Evolutionary conservation across 129 eudicot species (phyloP), one percentile per base, ranked within the genome.

Genomic region (Rutidosis leptorrhynchoides): DNA sequence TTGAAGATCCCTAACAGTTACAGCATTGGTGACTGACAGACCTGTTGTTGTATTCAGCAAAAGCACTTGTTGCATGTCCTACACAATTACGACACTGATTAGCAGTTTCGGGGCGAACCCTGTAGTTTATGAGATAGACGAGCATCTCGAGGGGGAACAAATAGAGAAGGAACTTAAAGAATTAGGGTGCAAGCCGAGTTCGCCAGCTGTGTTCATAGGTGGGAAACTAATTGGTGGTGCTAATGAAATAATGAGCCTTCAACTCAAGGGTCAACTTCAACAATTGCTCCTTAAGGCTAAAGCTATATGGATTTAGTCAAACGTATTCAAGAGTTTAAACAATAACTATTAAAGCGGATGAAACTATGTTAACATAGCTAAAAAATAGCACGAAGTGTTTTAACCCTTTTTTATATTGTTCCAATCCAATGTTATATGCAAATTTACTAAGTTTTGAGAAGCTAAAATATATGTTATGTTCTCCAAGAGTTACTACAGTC

Each of bases 181-280:
- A 32, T 61, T 85, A 27, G 87, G 90, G 59, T 56, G 72, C 68
- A 76, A 78, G 74, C 90, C 90, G 30, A 79, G 84, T 59, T 80
- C 79, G 3, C 96, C 96, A 58, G 93, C 85, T 35, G 92, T 89
- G 52, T 85, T 82, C 80, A 83, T 88, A 9, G 92, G 87, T 21
- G 74, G 78, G 54, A 40, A 78, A 62, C 76, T 80, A 25, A 74
- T 88, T 35, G 97, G 97, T 45, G 97, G 97, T 37, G 69, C 97
- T 33, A 79, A 90, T 76, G 90, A 87, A 67, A 61, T 87, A 69
- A 81, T 88, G 83, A 82, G 91, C 80, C 92, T 88, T 58, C 93
- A 88, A 70, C 80, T 88, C 2, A 74, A 83, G 64, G 95, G 84
- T 22, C 81, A 27, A 71, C 86, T 91, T 58, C 85, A 75, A 49